These are phyloP conservation scores for Tricholomella constricta DNA, from an alignment of 768 basidiomycete genomes.

Conservation along the genomic window DNA sequence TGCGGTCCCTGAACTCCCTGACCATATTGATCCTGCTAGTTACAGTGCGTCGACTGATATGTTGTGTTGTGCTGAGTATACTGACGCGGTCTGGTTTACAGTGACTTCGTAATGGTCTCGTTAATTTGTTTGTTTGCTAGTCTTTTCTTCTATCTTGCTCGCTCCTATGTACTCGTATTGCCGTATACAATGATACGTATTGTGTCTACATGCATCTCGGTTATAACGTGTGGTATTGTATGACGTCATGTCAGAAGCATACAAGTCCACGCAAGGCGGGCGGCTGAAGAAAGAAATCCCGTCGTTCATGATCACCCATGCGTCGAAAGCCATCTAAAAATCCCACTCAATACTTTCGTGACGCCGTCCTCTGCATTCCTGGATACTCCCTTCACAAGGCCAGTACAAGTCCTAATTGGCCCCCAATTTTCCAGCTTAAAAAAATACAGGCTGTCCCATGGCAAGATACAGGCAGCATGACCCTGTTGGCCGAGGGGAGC, in stretches of 20 bases:
- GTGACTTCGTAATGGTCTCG: constrained; percentile 26
- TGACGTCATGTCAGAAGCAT: no score
- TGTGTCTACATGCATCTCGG: not conserved
- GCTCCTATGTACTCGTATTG: constrained; percentile 17
- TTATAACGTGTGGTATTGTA: not conserved
- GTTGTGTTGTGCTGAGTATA: not conserved
- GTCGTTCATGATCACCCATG: no score
- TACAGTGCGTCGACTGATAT: constrained; percentile 71
- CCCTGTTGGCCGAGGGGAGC: constrained; percentile 65
- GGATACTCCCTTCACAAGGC: constrained; percentile 76
- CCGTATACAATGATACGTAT: constrained; percentile 20
- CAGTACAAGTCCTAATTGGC: constrained; percentile 2
- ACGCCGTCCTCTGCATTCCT: constrained; percentile 62
- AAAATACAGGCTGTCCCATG: constrained; percentile 55
- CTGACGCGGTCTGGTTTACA: constrained; percentile 9
- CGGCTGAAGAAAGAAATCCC: no score
- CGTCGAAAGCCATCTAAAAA: constrained; percentile 54
- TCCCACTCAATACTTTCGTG: constrained; percentile 63
- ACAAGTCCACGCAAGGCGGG: no score
- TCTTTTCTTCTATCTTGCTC: constrained; percentile 3
- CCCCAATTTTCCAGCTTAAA: not conserved
- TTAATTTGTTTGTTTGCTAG: constrained; percentile 4
- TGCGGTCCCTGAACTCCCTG: constrained; percentile 92
- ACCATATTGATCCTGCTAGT: constrained; percentile 89
- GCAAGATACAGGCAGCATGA: constrained; percentile 76